phyloP scores from a whole-genome alignment of 2,329 filamentous ascomycete genomes.

The Malbranchea cinnamomea region DNA sequence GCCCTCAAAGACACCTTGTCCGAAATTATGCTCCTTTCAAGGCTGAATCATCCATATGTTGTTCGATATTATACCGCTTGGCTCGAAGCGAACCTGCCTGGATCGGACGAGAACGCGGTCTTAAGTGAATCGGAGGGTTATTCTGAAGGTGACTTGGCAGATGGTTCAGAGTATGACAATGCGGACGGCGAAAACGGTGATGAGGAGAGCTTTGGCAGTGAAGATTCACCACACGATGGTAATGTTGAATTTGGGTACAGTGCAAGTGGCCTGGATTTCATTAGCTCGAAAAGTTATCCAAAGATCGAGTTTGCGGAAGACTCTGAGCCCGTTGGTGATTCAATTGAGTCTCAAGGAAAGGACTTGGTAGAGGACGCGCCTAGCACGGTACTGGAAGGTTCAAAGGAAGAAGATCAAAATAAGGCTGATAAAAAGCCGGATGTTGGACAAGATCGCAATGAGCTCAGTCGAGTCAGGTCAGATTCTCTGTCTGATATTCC shows the following conservation, averaged over 20 bases:
- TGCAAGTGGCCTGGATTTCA: conserved; percentile 76
- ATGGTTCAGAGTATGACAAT: conserved; percentile 12
- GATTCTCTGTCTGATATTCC: conserved; percentile 40
- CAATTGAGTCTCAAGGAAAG: neutral
- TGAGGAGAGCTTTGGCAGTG: conserved; percentile 5
- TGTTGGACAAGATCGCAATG: conserved; percentile 18
- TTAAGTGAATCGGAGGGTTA: conserved; percentile 31
- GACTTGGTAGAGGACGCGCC: neutral
- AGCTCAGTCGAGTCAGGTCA: conserved; percentile 29
- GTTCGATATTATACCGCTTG: conserved; percentile 93
- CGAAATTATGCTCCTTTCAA: conserved; percentile 78
- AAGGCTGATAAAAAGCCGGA: too few species aligned
- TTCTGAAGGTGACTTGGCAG: conserved; percentile 36
- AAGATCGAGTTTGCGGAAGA: conserved; percentile 64
- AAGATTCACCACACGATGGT: conserved; percentile 11
- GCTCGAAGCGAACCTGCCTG: conserved; percentile 54
- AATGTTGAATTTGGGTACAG: conserved; percentile 52
- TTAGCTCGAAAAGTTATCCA: conserved; percentile 68
- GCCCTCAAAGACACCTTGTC: conserved; percentile 51
- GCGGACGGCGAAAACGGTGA: conserved; percentile 11
- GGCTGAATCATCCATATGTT: conserved; percentile 74
- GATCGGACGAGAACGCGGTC: conserved; percentile 27
- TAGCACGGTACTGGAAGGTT: too few species aligned
- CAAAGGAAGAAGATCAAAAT: conserved; percentile 23
- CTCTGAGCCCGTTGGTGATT: too few species aligned